phyloP scores from a whole-genome alignment of 495 filamentous ascomycete species.

The Neurospora sp. region DNA sequence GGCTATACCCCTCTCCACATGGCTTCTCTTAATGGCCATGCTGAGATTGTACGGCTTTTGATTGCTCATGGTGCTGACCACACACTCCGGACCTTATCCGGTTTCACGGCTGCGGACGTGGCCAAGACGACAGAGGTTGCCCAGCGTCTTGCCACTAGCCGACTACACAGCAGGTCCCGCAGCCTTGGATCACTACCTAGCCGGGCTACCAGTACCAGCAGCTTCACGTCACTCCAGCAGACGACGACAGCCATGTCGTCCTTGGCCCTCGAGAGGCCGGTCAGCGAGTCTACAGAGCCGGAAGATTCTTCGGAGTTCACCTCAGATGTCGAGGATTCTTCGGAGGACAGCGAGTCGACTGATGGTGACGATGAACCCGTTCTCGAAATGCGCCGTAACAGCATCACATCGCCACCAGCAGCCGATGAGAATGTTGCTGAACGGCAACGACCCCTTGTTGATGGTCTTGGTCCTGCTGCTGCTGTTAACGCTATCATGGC shows the following conservation, averaged over 20 bases:
- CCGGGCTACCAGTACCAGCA: constrained; percentile 55
- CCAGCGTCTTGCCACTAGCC: constrained; percentile 40
- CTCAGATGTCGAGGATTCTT: constrained; percentile 21
- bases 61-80: constrained; percentile 65
- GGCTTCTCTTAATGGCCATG: constrained; percentile 66
- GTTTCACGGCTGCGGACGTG: constrained; percentile 64
- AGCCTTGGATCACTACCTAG: constrained; percentile 39
- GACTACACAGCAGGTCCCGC: constrained; percentile 48
- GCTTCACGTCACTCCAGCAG: constrained; percentile 47
- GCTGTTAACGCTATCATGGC: constrained; percentile 61
- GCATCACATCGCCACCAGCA: neutral
- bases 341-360: constrained; percentile 3
- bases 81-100: constrained; percentile 56
- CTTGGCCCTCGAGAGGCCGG: constrained; percentile 30
- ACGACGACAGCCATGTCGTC: constrained; percentile 12
- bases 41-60: constrained; percentile 65
- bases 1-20: constrained; percentile 80
- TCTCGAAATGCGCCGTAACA: constrained; percentile 26
- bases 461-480: constrained; percentile 42
- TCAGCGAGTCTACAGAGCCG: constrained; percentile 20
- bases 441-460: constrained; percentile 19
- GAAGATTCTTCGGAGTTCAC: constrained; percentile 25
- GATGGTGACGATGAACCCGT: constrained; percentile 30
- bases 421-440: constrained; percentile 12
- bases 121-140: constrained; percentile 51